Conservation (phyloP, 768 basidiomycete genomes). For the Termitomyces sp. region DNA sequence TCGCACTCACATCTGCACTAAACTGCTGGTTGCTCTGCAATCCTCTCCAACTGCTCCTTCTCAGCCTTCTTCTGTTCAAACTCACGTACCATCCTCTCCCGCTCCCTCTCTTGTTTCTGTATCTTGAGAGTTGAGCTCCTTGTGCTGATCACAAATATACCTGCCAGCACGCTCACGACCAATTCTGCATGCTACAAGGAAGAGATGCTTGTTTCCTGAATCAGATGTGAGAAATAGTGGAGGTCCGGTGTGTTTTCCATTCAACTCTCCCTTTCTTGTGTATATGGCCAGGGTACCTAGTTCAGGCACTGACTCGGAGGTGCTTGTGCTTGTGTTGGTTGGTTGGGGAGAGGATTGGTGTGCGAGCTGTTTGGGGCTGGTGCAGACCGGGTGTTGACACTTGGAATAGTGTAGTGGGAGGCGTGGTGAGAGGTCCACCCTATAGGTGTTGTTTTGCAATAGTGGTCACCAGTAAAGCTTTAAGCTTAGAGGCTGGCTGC, state of each 20-base stretch:
- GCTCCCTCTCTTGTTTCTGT: slow-evolving; percentile 28
- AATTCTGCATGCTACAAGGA: slow-evolving; percentile 67
- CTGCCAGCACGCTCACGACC: slow-evolving; percentile 59
- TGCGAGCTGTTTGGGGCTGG: slow-evolving; percentile 8
- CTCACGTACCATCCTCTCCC: slow-evolving; percentile 24
- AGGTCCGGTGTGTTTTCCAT: slow-evolving; percentile 22
- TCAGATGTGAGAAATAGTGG: slow-evolving; percentile 45
- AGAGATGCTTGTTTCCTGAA: slow-evolving; percentile 66
- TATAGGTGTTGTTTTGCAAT: slow-evolving; percentile 14
- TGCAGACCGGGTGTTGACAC: slow-evolving; percentile 4
- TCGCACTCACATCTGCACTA: slow-evolving; percentile 9
- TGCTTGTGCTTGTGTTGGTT: neutral
- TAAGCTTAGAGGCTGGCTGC: slow-evolving; percentile 13
- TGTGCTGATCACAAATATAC: slow-evolving; percentile 35
- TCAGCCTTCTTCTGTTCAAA: slow-evolving; percentile 28
- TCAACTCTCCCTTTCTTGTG: slow-evolving; percentile 9
- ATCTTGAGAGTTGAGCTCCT: slow-evolving; percentile 34
- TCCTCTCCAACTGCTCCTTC: slow-evolving; percentile 23
- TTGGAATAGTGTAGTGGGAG: slow-evolving; percentile 20
- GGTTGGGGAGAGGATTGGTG: slow-evolving; percentile 2
- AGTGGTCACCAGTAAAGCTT: slow-evolving; percentile 21
- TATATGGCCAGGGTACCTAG: neutral
- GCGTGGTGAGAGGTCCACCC: slow-evolving; percentile 16
- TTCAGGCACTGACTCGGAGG: slow-evolving; percentile 1
- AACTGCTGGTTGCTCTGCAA: slow-evolving; percentile 14